A percentile compares a stretch with the other conserved stretches of the same genome.
These are phyloP conservation scores for Phytophthora hybrid DNA, from an alignment of 352 stramenopile genomes.

Conservation along the genomic window DNA sequence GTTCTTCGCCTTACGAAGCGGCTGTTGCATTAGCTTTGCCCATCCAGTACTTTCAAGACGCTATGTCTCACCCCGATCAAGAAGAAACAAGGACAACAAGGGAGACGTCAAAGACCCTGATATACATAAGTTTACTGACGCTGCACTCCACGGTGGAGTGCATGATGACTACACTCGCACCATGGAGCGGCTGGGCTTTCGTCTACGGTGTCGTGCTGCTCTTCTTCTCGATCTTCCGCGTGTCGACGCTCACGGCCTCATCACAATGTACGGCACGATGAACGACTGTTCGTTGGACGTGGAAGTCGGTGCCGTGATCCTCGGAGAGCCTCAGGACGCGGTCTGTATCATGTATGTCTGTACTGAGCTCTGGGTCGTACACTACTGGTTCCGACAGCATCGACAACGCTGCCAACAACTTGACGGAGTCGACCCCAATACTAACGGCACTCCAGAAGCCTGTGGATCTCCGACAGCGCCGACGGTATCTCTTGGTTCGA, in stretches of 20 bases:
- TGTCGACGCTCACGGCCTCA: slow-evolving; percentile 16
- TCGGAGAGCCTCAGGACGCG: slow-evolving; percentile 26
- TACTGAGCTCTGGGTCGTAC: slow-evolving; percentile 19
- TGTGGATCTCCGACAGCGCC: not conserved
- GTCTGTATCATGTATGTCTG: slow-evolving; percentile 30
- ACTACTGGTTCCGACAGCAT: not conserved
- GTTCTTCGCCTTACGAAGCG: too few species aligned
- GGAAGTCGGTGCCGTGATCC: slow-evolving; percentile 11
- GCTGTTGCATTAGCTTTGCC: too few species aligned
- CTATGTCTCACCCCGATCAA: too few species aligned
- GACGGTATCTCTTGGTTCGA: not conserved
- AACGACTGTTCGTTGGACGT: slow-evolving; percentile 18
- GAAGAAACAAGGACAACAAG: too few species aligned
- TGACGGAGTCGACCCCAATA: not conserved
- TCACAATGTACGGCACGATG: slow-evolving; percentile 36
- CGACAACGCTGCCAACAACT: not conserved
- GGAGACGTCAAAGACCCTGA: too few species aligned
- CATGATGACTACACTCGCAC: not conserved
- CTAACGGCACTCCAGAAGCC: not conserved
- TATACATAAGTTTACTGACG: too few species aligned
- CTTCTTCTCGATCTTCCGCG: slow-evolving; percentile 37
- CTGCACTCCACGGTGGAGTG: too few species aligned
- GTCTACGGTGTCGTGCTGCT: slow-evolving; percentile 26
- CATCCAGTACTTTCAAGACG: too few species aligned
- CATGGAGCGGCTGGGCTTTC: slow-evolving; percentile 24